phyloP scores from a whole-genome alignment of 73 alveolate genomes.

The Paramecium sonneborni region DNA sequence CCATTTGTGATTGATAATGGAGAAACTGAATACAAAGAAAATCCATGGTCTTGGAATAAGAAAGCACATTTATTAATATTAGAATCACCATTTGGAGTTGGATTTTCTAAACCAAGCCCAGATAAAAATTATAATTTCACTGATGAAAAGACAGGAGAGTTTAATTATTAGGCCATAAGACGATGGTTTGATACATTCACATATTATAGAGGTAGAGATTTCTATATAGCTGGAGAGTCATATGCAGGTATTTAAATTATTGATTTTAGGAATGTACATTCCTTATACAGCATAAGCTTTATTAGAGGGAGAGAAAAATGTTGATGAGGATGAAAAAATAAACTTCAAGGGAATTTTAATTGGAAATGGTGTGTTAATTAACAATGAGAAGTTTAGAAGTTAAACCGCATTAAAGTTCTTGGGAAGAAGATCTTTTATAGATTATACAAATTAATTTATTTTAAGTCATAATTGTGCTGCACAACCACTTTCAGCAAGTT shows the following conservation, averaged over 20 bases:
- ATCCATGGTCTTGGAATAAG: slow-evolving; percentile 95
- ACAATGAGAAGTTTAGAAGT: slow-evolving; percentile 3
- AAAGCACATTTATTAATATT: slow-evolving; percentile 91
- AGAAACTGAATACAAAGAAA: slow-evolving; percentile 74
- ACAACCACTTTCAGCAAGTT: slow-evolving; percentile 29
- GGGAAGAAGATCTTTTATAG: neutral
- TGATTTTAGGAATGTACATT: slow-evolving; percentile 27
- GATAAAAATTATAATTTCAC: slow-evolving; percentile 29
- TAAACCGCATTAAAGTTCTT: neutral
- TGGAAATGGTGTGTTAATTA: slow-evolving; percentile 50
- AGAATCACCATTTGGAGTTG: slow-evolving; percentile 99
- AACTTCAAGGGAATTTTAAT: slow-evolving; percentile 15
- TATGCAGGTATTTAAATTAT: slow-evolving; percentile 91
- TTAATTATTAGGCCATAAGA: slow-evolving; percentile 76
- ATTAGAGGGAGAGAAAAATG: neutral
- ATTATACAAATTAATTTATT: neutral
- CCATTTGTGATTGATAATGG: slow-evolving; percentile 92
- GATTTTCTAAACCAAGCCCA: slow-evolving; percentile 80
- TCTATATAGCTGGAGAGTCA: slow-evolving; percentile 94
- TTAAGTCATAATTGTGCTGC: neutral
- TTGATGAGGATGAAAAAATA: neutral
- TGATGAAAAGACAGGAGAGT: slow-evolving; percentile 80
- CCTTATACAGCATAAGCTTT: slow-evolving; percentile 35
- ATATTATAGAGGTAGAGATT: slow-evolving; percentile 81
- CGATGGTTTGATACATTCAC: slow-evolving; percentile 78